These are phyloP conservation scores for Sclerotinia spermophila DNA, from an alignment of 2,329 filamentous ascomycete genomes.

Conservation along the genomic window DNA sequence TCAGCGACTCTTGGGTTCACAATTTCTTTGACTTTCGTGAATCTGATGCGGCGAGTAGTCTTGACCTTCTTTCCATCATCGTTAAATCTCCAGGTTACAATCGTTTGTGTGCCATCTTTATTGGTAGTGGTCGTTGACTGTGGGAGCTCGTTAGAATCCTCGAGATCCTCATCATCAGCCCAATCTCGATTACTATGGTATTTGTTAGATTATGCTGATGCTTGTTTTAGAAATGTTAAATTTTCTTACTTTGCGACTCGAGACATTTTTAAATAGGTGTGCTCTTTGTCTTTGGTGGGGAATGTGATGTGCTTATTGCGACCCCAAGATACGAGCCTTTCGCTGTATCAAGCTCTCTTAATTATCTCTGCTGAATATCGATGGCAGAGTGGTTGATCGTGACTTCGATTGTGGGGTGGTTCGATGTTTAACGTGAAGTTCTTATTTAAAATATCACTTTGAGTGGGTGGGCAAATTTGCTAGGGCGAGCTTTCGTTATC, in stretches of 20 bases:
- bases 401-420: constrained; percentile 16
- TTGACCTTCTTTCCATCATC: constrained; percentile 95
- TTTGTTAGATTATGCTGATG: constrained; percentile 24
- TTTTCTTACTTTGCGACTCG: constrained; percentile 44
- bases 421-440: constrained; percentile 14
- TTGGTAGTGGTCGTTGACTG: constrained; percentile 86
- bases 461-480: constrained; percentile 21
- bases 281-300: constrained; percentile 14
- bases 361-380: constrained; percentile 1
- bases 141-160: constrained; percentile 64
- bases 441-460: constrained; percentile 20
- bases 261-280: constrained; percentile 38
- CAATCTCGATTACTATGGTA: constrained; percentile 58
- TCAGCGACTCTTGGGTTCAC: constrained; percentile 97
- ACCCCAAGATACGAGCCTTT: constrained; percentile 2
- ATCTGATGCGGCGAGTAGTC: constrained; percentile 92
- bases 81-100: constrained; percentile 84
- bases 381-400: constrained; percentile 16
- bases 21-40: constrained; percentile 83
- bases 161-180: constrained; percentile 87
- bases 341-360: background rate
- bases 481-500: constrained; percentile 15
- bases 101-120: constrained; percentile 97
- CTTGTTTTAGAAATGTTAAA: constrained; percentile 1
- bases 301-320: background rate